Conservation (phyloP, 2,329 filamentous ascomycete genomes). For the Xylariaceae sp. region DNA sequence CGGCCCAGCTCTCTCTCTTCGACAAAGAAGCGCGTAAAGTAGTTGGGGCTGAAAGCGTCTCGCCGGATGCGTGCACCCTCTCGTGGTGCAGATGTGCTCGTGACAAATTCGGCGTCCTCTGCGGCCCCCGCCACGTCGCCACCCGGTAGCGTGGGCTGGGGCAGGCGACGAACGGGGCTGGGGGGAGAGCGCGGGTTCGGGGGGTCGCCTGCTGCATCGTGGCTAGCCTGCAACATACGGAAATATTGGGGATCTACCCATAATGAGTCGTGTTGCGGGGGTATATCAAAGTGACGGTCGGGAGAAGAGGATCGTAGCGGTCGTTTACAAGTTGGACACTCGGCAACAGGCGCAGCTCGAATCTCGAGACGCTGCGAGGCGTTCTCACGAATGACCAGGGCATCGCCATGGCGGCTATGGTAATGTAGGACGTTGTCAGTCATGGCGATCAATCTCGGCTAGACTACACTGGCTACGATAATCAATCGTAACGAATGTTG, state of each 20-base stretch:
- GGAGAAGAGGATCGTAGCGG: conserved; percentile 51
- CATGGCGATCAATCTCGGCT: background rate
- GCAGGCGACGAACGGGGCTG: conserved; percentile 50
- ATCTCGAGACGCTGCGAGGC: conserved; percentile 80
- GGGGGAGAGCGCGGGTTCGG: conserved; percentile 39
- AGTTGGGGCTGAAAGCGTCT: conserved; percentile 83
- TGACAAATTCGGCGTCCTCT: conserved; percentile 45
- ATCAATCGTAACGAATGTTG: background rate
- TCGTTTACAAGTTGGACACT: conserved; percentile 89
- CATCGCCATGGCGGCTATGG: conserved; percentile 78
- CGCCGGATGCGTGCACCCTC: conserved; percentile 69
- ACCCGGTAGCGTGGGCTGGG: conserved; percentile 40
- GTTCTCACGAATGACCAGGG: conserved; percentile 86
- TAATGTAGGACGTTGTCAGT: conserved; percentile 5
- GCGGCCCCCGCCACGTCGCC: conserved; percentile 25
- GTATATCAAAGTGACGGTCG: conserved; percentile 45
- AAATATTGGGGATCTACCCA: conserved; percentile 94
- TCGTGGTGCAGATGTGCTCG: conserved; percentile 46
- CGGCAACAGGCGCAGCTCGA: conserved; percentile 55
- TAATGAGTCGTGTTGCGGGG: conserved; percentile 46
- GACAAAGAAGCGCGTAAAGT: conserved; percentile 89
- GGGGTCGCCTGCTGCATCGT: conserved; percentile 36
- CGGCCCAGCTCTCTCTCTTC: conserved; percentile 81
- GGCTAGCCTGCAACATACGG: conserved; percentile 69
- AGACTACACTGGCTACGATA: background rate